A percentile compares a stretch with the other conserved stretches of the same genome.
Evolutionary conservation across 1,139 yeast genomes (phyloP).

Genomic region (Magnusiomyces fungicola): DNA sequence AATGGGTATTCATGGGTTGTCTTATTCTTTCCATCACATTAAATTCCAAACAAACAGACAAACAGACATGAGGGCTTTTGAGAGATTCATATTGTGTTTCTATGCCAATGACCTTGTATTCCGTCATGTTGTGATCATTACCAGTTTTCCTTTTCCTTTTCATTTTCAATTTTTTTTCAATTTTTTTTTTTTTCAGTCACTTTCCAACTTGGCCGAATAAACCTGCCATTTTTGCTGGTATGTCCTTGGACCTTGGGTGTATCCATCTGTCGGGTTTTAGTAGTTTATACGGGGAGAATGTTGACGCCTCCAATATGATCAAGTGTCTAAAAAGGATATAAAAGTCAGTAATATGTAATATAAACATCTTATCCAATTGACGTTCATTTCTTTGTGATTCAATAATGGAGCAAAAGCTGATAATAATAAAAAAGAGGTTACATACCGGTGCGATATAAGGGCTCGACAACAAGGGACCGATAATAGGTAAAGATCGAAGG

Average conservation of each 20-base stretch:
- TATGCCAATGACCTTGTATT: no score
- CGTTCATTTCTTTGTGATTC: background rate
- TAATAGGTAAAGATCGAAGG: constrained; percentile 75
- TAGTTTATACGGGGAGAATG: constrained; percentile 12
- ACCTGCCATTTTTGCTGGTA: background rate
- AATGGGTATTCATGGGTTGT: no score
- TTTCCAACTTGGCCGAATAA: background rate
- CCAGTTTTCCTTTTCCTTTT: no score
- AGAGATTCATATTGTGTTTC: no score
- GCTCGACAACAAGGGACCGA: constrained; percentile 78
- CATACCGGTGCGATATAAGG: constrained; percentile 74
- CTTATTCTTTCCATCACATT: background rate
- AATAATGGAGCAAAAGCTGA: background rate
- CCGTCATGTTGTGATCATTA: no score
- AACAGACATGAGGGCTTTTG: no score
- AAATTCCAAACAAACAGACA: background rate
- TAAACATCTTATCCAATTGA: background rate
- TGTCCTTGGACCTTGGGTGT: no score
- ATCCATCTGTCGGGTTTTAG: no score
- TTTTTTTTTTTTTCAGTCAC: background rate
- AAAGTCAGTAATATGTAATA: background rate
- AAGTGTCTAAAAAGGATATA: constrained; percentile 7
- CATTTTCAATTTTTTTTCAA: constrained; percentile 1
- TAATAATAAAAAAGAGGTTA: background rate
- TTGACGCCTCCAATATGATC: constrained; percentile 11